A percentile compares a stretch with the other conserved stretches of the same genome.
phyloP scores from a whole-genome alignment of 805 yeast species.

The Grigorovia humatica region DNA sequence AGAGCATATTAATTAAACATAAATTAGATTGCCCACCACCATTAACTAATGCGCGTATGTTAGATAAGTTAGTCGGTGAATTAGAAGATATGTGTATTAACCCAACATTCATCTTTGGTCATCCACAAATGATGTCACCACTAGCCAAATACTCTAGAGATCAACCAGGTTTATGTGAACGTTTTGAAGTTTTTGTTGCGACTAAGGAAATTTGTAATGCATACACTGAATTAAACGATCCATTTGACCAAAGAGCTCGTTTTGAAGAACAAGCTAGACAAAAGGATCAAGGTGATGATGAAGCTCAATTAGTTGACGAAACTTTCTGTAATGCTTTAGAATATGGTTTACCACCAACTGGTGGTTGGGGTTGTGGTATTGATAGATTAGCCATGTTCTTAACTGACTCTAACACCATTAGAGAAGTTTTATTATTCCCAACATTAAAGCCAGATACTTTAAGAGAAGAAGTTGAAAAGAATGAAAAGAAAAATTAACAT shows the following conservation, averaged over 20 bases:
- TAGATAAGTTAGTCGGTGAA: conserved; percentile 95
- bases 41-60: conserved; percentile 95
- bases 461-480: conserved; percentile 27
- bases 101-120: conserved; percentile 97
- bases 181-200: conserved; percentile 97
- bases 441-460: conserved; percentile 87
- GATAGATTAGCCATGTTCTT: conserved; percentile 97
- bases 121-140: conserved; percentile 99
- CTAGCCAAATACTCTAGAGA: conserved; percentile 92
- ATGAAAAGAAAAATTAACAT: conserved; percentile 8
- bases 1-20: conserved; percentile 63
- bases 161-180: conserved; percentile 90
- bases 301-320: conserved; percentile 94
- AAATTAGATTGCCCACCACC: conserved; percentile 84
- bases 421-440: conserved; percentile 97
- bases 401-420: conserved; percentile 90
- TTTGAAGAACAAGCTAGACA: conserved; percentile 99
- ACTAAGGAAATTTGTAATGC: conserved; percentile 98
- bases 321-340: conserved; percentile 95
- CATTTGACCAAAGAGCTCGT: conserved; percentile 94
- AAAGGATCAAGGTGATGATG: conserved; percentile 98
- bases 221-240: conserved; percentile 97
- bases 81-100: conserved; percentile 88
- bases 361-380: conserved; percentile 99
- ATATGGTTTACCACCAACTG: conserved; percentile 98